Conservation (phyloP, 2,329 filamentous ascomycete genomes). For the Pseudogymnoascus sp. region DNA sequence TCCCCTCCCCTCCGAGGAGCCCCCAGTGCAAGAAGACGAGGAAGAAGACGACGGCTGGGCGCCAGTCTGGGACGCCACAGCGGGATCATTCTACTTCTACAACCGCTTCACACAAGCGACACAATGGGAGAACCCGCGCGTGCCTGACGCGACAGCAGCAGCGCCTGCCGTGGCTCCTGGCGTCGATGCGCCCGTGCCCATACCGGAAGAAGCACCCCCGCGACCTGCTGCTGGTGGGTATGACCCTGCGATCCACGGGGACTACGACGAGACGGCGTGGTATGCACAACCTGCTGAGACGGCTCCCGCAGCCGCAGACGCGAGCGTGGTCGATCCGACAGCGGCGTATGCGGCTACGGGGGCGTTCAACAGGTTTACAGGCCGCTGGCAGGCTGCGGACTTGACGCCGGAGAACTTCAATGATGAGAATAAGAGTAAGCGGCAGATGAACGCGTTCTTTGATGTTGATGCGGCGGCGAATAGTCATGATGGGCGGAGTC, state of each 20-base stretch:
- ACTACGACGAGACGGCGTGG: constrained; percentile 93
- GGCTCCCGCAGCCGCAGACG: constrained; percentile 29
- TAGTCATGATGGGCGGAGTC: constrained; percentile 76
- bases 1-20: constrained; percentile 42
- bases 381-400: constrained; percentile 64
- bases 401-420: constrained; percentile 68
- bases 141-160: constrained; percentile 40
- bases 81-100: constrained; percentile 72
- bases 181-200: constrained; percentile 27
- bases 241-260: constrained; percentile 91
- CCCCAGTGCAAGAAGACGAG: constrained; percentile 33
- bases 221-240: constrained; percentile 60
- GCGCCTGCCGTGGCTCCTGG: constrained; percentile 21
- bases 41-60: constrained; percentile 73
- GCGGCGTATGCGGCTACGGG: constrained; percentile 58
- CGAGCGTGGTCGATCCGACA: constrained; percentile 32
- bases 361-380: constrained; percentile 87
- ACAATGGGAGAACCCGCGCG: constrained; percentile 82
- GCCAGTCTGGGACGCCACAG: constrained; percentile 63
- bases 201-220: constrained; percentile 21
- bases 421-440: constrained; percentile 76
- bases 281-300: constrained; percentile 61
- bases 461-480: constrained; percentile 93
- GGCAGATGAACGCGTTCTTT: constrained; percentile 92
- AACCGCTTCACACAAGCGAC: constrained; percentile 68